Conservation (phyloP, 805 yeast genomes). For the Metschnikowia bowlesiae region DNA sequence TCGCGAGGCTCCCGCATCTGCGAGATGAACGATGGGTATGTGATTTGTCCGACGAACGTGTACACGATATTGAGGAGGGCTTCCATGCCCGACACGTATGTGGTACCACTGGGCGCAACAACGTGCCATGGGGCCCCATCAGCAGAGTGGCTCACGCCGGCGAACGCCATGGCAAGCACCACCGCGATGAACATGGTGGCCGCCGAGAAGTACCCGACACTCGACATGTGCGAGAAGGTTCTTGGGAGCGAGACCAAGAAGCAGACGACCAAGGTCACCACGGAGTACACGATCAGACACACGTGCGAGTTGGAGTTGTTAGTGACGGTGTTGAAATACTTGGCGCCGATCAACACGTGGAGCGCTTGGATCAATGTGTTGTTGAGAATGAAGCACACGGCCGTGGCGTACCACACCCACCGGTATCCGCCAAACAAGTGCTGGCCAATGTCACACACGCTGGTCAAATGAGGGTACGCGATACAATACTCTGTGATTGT, state of each 20-base stretch:
- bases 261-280: slow-evolving; percentile 46
- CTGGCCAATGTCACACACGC: slow-evolving; percentile 58
- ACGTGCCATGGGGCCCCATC: slow-evolving; percentile 31
- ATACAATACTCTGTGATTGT: slow-evolving; percentile 52
- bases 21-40: slow-evolving; percentile 57
- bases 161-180: slow-evolving; percentile 47
- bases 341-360: slow-evolving; percentile 58
- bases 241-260: slow-evolving; percentile 52
- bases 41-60: slow-evolving; percentile 62
- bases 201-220: slow-evolving; percentile 51
- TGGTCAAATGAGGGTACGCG: slow-evolving; percentile 46
- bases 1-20: slow-evolving; percentile 57
- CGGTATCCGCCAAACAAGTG: slow-evolving; percentile 47
- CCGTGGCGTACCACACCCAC: slow-evolving; percentile 56
- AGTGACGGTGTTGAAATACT: slow-evolving; percentile 52
- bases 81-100: slow-evolving; percentile 49
- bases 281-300: slow-evolving; percentile 52
- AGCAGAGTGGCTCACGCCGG: slow-evolving; percentile 44
- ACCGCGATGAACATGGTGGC: slow-evolving; percentile 56
- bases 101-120: slow-evolving; percentile 47
- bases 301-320: slow-evolving; percentile 33
- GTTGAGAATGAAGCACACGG: slow-evolving; percentile 49
- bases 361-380: slow-evolving; percentile 56
- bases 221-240: slow-evolving; percentile 50
- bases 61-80: slow-evolving; percentile 57